These are phyloP conservation scores for Cyanodermella asteris DNA, from an alignment of 2,329 filamentous ascomycete species.

Conservation along the genomic window DNA sequence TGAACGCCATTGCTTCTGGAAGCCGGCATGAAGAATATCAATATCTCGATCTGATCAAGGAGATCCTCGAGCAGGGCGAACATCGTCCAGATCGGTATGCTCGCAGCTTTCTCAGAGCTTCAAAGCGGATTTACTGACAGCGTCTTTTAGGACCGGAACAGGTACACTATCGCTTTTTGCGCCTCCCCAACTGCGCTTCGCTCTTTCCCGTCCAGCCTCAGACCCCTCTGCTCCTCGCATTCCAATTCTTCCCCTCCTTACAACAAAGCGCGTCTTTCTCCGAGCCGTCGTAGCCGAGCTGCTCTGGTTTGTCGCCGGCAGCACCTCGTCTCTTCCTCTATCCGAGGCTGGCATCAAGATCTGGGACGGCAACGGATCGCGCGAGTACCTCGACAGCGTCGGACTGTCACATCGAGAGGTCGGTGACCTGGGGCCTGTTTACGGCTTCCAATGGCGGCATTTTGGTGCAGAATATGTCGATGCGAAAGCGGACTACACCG, in stretches of 20 bases:
- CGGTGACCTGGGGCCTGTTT: constrained; percentile 85
- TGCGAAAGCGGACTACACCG: constrained; percentile 58
- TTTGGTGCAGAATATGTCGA: constrained; percentile 83
- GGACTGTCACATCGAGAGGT: constrained; percentile 62
- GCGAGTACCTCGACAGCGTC: constrained; percentile 69
- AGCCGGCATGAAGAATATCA: constrained; percentile 64
- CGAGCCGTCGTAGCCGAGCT: constrained; percentile 80
- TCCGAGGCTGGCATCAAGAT: constrained; percentile 73
- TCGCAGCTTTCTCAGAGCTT: not conserved
- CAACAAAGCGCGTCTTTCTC: constrained; percentile 89
- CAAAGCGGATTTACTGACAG: not conserved
- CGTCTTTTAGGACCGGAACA: constrained; percentile 51
- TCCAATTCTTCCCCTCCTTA: constrained; percentile 73
- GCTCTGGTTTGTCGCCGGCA: constrained; percentile 82
- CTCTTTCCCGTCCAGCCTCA: constrained; percentile 38
- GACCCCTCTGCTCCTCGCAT: constrained; percentile 19
- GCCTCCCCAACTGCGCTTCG: constrained; percentile 68
- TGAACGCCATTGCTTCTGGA: not conserved
- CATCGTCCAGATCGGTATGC: constrained; percentile 62
- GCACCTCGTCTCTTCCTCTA: constrained; percentile 58
- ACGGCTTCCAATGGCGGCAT: constrained; percentile 97
- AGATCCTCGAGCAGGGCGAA: constrained; percentile 67
- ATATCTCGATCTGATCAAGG: constrained; percentile 72
- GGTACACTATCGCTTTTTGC: constrained; percentile 82
- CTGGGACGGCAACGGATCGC: constrained; percentile 92